Percentiles rank a stretch among this genome's conserved stretches.
These are phyloP conservation scores for Pyrenochaeta sp. DNA, from an alignment of 2,329 filamentous ascomycete genomes.

Conservation along the genomic window DNA sequence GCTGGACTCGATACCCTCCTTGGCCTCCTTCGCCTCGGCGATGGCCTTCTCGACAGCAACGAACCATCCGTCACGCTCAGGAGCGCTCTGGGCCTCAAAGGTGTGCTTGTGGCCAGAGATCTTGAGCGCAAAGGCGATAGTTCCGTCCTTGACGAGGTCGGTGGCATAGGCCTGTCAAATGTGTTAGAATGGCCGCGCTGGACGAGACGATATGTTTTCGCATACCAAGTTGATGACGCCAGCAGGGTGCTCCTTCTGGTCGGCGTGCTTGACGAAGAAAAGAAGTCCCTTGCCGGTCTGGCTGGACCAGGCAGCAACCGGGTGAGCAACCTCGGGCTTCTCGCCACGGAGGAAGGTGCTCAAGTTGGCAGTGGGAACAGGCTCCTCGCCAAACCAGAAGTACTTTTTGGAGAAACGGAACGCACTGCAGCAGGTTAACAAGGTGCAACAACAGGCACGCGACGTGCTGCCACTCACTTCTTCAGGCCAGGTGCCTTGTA, in stretches of 20 bases:
- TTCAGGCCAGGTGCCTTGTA: slow-evolving; percentile 90
- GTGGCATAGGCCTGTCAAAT: slow-evolving; percentile 64
- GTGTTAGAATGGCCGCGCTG: slow-evolving; percentile 36
- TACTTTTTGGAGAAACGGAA: slow-evolving; percentile 91
- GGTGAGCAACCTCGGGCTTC: slow-evolving; percentile 81
- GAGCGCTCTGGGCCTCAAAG: slow-evolving; percentile 77
- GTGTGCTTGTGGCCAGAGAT: slow-evolving; percentile 88
- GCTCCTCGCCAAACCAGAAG: slow-evolving; percentile 72
- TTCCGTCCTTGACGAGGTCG: slow-evolving; percentile 78
- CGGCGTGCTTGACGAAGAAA: slow-evolving; percentile 84
- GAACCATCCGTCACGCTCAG: slow-evolving; percentile 94
- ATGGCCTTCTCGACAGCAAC: slow-evolving; percentile 66
- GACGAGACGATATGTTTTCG: slow-evolving; percentile 11
- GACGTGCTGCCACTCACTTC: slow-evolving; percentile 73
- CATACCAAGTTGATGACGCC: slow-evolving; percentile 87
- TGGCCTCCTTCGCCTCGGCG: slow-evolving; percentile 79
- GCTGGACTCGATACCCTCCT: slow-evolving; percentile 74
- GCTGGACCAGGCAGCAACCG: slow-evolving; percentile 85
- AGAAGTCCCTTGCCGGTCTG: slow-evolving; percentile 95
- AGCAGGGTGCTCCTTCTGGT: slow-evolving; percentile 80
- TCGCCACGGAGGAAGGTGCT: slow-evolving; percentile 82
- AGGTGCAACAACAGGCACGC: neutral
- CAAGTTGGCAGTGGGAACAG: slow-evolving; percentile 77
- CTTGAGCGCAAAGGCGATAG: slow-evolving; percentile 85
- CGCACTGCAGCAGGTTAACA: slow-evolving; percentile 64